A percentile compares a stretch with the other conserved stretches of the same genome.
Conservation (phyloP, 2,329 filamentous ascomycete species). For the Fusarium sarcochroum region DNA sequence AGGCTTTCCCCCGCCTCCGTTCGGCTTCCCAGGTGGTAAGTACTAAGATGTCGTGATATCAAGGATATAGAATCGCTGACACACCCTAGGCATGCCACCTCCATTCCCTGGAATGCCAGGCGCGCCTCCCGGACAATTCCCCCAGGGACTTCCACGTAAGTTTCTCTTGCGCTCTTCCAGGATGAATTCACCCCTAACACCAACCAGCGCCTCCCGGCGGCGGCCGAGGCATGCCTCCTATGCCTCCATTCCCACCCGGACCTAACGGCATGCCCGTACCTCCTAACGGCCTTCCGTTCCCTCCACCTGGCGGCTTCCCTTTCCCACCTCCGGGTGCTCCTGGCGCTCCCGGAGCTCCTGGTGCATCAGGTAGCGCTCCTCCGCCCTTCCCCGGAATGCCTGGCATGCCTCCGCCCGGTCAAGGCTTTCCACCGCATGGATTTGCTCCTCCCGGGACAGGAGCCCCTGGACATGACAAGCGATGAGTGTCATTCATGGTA, state of each 20-base stretch:
- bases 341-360: slow-evolving; percentile 46
- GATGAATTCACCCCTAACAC: slow-evolving; percentile 23
- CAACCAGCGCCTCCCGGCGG: slow-evolving; percentile 63
- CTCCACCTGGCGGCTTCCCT: slow-evolving; percentile 45
- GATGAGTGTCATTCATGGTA: slow-evolving; percentile 47
- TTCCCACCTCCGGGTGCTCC: slow-evolving; percentile 58
- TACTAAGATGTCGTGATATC: slow-evolving; percentile 45
- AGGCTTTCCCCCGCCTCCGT: slow-evolving; percentile 66
- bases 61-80: slow-evolving; percentile 20
- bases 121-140: slow-evolving; percentile 57
- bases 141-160: slow-evolving; percentile 68
- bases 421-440: slow-evolving; percentile 59
- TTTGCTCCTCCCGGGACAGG: slow-evolving; percentile 55
- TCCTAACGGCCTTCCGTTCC: slow-evolving; percentile 57
- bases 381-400: slow-evolving; percentile 54
- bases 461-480: slow-evolving; percentile 57
- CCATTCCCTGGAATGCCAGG: slow-evolving; percentile 69
- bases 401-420: slow-evolving; percentile 58
- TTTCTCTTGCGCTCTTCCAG: slow-evolving; percentile 30
- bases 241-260: slow-evolving; percentile 60
- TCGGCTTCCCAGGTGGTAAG: slow-evolving; percentile 72
- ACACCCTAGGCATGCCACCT: slow-evolving; percentile 66
- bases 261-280: slow-evolving; percentile 61
- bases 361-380: slow-evolving; percentile 48
- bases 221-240: slow-evolving; percentile 64